Base-by-base conservation (phyloP, 345 rosid species). In the Carallia pectinifolia region DNA sequence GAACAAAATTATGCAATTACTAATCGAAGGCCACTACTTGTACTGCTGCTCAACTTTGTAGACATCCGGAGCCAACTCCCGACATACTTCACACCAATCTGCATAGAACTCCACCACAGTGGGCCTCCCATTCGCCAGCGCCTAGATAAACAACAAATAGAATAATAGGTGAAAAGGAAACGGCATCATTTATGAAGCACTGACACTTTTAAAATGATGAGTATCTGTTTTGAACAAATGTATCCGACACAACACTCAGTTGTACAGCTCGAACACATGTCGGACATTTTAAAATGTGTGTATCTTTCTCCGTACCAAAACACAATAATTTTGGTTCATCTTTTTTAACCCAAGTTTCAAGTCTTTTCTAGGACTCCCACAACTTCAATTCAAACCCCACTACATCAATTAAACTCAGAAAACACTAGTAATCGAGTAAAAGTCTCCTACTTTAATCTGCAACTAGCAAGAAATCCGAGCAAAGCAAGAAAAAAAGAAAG, bases 61-160 rank as follows among this genome's bases (percentile, higher is more conserved):
- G 36, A 94, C 83, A 81, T 88, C 97, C 18, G 97, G 97, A 13
- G 98, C 98, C 69, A 94, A 74, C 80, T 94, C 97, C 55, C 96
- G 76, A 66, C 98, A 94, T 64, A 91, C 97, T 81, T 94, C 96
- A 66, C 98, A 91, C 98, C 98, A 94, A 80, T 94, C 96, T 17
- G 98, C 98, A 65, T 91, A 94, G 72, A 94, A 94, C 82, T 94
- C 98, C 52, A 94, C 90, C 19, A 91, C 98, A 0, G 98, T 94
- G 1, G 98, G 96, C 84, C 84, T 94, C 79, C 97, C 97, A 81
- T 94, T 94, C 56, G 93, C 74, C 19, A 94, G 85, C 63, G 98
- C 97, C 97, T 92, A 74, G 27, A 60, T 17, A 71, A 71, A 31
- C 69, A 76, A 10, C 47, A 71, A 58, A 64, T 0, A 31, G 44